Evolutionary conservation across 2,329 filamentous ascomycete genomes (phyloP).

Genomic region (Fusarium sp.): DNA sequence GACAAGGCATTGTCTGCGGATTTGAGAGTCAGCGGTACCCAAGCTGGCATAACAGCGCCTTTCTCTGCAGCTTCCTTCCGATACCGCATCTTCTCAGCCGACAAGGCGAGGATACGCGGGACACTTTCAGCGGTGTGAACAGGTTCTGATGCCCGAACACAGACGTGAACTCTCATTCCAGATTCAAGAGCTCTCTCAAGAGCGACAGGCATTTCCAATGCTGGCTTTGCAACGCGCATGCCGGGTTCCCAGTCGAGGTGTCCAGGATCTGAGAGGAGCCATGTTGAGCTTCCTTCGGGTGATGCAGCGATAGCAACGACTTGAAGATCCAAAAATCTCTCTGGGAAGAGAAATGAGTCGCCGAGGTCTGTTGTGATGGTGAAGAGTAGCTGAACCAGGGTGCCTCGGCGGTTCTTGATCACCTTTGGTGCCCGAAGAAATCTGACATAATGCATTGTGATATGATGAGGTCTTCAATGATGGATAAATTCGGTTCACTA

Average conservation of each 20-base stretch:
- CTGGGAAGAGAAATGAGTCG: conserved; percentile 65
- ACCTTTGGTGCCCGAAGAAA: conserved; percentile 63
- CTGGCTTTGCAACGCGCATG: conserved; percentile 57
- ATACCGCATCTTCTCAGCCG: conserved; percentile 33
- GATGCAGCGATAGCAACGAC: conserved; percentile 50
- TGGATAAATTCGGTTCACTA: too few relatives aligned
- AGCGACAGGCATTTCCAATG: conserved; percentile 46
- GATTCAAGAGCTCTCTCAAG: conserved; percentile 44
- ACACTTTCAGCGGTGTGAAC: conserved; percentile 46
- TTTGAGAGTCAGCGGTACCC: conserved; percentile 51
- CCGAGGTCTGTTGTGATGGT: conserved; percentile 70
- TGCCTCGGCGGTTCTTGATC: conserved; percentile 40
- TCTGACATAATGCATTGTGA: conserved; percentile 68
- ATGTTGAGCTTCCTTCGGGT: conserved; percentile 38
- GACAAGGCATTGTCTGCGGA: conserved; percentile 43
- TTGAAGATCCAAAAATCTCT: conserved; percentile 58
- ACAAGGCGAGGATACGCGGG: conserved; percentile 45
- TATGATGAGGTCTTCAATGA: neutral
- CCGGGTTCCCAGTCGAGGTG: conserved; percentile 51
- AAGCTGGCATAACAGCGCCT: conserved; percentile 61
- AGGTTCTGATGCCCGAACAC: conserved; percentile 45
- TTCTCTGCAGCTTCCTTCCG: conserved; percentile 32
- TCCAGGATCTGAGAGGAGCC: conserved; percentile 44
- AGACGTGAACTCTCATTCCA: conserved; percentile 46
- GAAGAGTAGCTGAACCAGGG: conserved; percentile 60